Percentiles rank a stretch among this genome's conserved stretches.
Conservation (phyloP, 176 grass and related monocot species). For the Lolium perenne region DNA sequence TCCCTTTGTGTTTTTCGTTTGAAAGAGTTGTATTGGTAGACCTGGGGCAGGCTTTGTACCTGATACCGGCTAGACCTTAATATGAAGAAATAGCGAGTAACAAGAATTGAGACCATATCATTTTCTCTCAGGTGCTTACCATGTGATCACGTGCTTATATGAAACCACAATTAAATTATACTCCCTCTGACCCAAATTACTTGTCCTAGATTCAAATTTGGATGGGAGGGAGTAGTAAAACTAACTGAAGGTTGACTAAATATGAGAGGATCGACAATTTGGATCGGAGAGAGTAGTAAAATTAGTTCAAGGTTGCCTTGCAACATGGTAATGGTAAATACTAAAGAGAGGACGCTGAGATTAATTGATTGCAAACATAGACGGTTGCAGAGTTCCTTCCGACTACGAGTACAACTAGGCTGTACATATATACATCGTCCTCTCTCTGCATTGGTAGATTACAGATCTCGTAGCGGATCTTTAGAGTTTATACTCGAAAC, state of each 20-base stretch:
- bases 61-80: background rate
- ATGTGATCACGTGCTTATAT: background rate
- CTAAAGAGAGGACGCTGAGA: background rate
- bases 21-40: slow-evolving; percentile 23
- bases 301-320: too few relatives aligned
- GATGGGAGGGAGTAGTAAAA: too few relatives aligned
- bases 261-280: background rate
- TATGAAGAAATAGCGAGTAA: background rate
- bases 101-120: background rate
- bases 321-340: too few relatives aligned
- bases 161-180: background rate
- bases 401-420: background rate
- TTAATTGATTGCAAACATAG: background rate
- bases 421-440: background rate
- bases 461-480: too few relatives aligned
- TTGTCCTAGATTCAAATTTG: too few relatives aligned
- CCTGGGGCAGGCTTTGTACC: slow-evolving; percentile 26
- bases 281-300: too few relatives aligned
- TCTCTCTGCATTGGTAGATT: background rate
- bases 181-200: too few relatives aligned
- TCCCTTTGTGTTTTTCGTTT: slow-evolving; percentile 9
- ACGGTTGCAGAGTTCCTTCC: background rate
- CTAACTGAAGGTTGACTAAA: too few relatives aligned
- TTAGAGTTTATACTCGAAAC: too few relatives aligned
- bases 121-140: background rate